These are phyloP conservation scores for Zygnema cylindricum DNA, from an alignment of 139 green algal genomes.

Conservation along the genomic window DNA sequence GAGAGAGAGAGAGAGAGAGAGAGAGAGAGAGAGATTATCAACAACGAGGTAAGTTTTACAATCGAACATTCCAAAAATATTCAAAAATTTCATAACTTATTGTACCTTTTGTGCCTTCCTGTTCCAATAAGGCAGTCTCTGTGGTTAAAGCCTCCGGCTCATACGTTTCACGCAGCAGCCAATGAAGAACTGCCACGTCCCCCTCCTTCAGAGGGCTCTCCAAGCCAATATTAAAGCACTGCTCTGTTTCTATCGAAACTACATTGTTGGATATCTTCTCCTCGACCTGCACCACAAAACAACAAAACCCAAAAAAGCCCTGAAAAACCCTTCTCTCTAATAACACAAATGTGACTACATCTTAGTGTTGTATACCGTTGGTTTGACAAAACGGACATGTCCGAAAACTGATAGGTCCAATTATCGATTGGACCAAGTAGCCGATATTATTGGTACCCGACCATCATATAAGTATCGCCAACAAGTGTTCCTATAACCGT, in stretches of 20 bases:
- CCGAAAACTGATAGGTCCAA: not conserved
- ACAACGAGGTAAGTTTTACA: not conserved
- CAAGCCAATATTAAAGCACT: conserved; percentile 93
- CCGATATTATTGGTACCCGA: too few species aligned
- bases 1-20: not conserved
- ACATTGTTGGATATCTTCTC: conserved; percentile 76
- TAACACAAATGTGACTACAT: not conserved
- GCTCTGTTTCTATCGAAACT: conserved; percentile 78
- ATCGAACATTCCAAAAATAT: not conserved
- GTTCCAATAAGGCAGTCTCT: conserved; percentile 33
- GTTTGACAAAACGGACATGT: not conserved
- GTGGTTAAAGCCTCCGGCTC: conserved; percentile 87
- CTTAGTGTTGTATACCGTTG: not conserved
- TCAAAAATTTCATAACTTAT: not conserved
- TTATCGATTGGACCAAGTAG: too few species aligned
- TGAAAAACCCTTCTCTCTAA: not conserved
- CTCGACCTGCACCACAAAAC: conserved; percentile 71
- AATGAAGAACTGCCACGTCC: conserved; percentile 82
- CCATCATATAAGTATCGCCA: too few species aligned
- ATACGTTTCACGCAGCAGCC: conserved; percentile 95
- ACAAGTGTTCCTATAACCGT: too few species aligned
- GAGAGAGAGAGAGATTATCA: not conserved
- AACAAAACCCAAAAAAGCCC: not conserved
- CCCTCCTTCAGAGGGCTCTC: conserved; percentile 68
- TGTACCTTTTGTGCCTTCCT: conserved; percentile 44